Conservation (phyloP, 1,284 basidiomycete genomes). For the Ustilago bromivora region DNA sequence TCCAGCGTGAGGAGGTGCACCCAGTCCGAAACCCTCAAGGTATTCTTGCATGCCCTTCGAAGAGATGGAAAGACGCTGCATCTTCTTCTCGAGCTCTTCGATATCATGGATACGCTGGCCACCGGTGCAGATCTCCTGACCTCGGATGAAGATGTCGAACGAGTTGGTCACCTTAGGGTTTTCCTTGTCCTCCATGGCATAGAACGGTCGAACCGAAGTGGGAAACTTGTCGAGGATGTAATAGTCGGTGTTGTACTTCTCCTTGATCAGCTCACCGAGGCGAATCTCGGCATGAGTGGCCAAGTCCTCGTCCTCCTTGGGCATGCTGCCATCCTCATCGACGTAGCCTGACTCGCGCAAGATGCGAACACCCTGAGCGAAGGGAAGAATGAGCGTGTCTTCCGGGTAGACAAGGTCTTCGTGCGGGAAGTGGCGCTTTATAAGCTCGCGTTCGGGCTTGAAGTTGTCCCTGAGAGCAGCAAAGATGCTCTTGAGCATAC, state of each 20-base stretch:
- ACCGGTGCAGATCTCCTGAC: conserved; percentile 69
- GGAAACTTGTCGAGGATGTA: conserved; percentile 70
- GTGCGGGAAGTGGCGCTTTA: conserved; percentile 58
- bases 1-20: conserved; percentile 67
- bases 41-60: conserved; percentile 65
- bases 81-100: conserved; percentile 59
- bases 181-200: conserved; percentile 75
- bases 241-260: conserved; percentile 90
- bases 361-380: conserved; percentile 87
- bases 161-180: conserved; percentile 63
- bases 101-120: conserved; percentile 67
- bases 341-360: conserved; percentile 68
- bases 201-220: conserved; percentile 91
- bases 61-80: conserved; percentile 57
- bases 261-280: conserved; percentile 86
- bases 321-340: conserved; percentile 60
- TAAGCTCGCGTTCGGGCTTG: conserved; percentile 48
- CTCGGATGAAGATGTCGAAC: conserved; percentile 67
- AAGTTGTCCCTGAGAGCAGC: conserved; percentile 46
- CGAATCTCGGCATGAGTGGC: conserved; percentile 93
- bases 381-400: conserved; percentile 75
- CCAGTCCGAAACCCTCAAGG: conserved; percentile 67
- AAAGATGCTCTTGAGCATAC: conserved; percentile 66
- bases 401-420: conserved; percentile 69
- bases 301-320: conserved; percentile 63